Conservation (phyloP, 805 yeast species). For the Candida ipomoeae region DNA sequence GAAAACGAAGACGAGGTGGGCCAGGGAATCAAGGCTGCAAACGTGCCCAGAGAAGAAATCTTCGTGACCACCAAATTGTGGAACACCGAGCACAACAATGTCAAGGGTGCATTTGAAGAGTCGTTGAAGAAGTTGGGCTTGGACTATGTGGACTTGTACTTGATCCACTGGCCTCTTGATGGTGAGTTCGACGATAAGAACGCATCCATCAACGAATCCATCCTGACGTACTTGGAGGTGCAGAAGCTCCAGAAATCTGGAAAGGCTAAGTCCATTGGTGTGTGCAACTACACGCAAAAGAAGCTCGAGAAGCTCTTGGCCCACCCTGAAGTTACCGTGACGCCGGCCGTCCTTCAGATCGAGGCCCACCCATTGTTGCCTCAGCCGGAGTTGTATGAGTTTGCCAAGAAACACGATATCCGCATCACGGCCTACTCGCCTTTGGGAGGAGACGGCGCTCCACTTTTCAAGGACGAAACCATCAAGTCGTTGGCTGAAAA, state of each 20-base stretch:
- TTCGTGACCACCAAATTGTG: constrained; percentile 72
- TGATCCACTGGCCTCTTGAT: constrained; percentile 58
- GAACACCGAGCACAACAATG: constrained; percentile 53
- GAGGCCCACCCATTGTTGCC: constrained; percentile 33
- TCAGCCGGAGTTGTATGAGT: constrained; percentile 39
- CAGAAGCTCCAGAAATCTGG: constrained; percentile 54
- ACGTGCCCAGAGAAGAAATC: constrained; percentile 52
- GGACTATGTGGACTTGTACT: constrained; percentile 66
- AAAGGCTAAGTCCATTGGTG: constrained; percentile 52
- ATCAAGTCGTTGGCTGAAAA: constrained; percentile 24
- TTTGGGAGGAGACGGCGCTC: constrained; percentile 63
- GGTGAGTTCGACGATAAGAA: constrained; percentile 25
- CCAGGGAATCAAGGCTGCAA: constrained; percentile 13
- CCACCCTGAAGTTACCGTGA: constrained; percentile 19
- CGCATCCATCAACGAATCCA: constrained; percentile 23
- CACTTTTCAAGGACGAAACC: constrained; percentile 43
- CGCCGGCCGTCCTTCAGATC: constrained; percentile 55
- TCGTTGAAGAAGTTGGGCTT: constrained; percentile 57
- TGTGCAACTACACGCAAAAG: constrained; percentile 39
- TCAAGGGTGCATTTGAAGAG: constrained; percentile 50
- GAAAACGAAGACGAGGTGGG: constrained; percentile 17
- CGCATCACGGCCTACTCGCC: constrained; percentile 56
- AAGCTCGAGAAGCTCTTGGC: constrained; percentile 21
- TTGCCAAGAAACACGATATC: constrained; percentile 34
- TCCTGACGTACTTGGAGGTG: constrained; percentile 36